Base-by-base conservation (phyloP, 2,329 filamentous ascomycete genomes). In the Fusarium metavorans region DNA sequence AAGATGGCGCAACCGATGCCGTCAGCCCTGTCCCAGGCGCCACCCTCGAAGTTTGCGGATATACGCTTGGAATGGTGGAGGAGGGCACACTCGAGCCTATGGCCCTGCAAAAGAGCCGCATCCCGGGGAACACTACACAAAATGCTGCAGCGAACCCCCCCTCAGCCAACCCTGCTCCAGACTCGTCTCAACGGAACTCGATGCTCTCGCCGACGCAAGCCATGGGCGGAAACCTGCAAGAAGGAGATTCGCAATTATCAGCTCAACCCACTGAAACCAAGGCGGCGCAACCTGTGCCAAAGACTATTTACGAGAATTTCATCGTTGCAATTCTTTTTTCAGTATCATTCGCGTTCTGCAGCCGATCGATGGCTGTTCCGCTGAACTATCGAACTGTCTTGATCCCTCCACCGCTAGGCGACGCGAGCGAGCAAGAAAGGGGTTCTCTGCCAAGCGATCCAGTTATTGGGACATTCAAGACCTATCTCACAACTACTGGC, bases 401-500 rank as follows among this genome's bases (percentile, higher is more conserved):
- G 30, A 83, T 91, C 62, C 80, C 85, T 27, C 67, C 83, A 9
- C 52, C 63, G 45, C 57, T 68, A 45, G 32, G 68, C 23, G 66
- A 70, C 61, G 48, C 58, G 35, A 58, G 67, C 35, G 76, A 75
- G 32, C 67, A 70, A 9, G 74, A 76, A 30, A 74, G 70, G 34
- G 58, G 68, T 13, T 57, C 64, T 16, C 34, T 73, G n/a, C 75
- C 74, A 52, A 68, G 68, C 14, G 67, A 76, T 18, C 79, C 80
- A 16, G 70, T 87, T 4, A 80, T 88, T 25, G 89, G 87, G 4
- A 89, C 87, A 8, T 84, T 91, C 18, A 85, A 86, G 57, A 84
- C 87, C 10, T 89, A 89, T 71, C 78, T 91, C 60, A 91, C 89
- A 7, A 90, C 88, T 2, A 88, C 87, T 0, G 89, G 89, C 3